phyloP scores from a whole-genome alignment of 495 filamentous ascomycete genomes.

The Antarctomyces pellizariae region DNA sequence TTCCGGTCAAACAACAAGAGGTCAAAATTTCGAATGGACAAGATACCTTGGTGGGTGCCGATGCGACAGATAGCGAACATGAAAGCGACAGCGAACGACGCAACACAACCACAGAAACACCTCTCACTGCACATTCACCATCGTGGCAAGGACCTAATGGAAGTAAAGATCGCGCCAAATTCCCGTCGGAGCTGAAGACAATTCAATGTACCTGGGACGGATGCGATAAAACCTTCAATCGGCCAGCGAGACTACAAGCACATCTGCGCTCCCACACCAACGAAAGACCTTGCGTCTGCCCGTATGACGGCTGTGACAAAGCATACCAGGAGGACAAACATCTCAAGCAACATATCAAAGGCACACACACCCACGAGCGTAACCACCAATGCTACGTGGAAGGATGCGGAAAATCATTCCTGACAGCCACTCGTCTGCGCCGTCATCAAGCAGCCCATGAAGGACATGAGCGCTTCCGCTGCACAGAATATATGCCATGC shows the following conservation, averaged over 20 bases:
- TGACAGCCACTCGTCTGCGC: slow-evolving; percentile 46
- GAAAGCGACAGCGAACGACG: not conserved
- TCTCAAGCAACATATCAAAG: slow-evolving; percentile 60
- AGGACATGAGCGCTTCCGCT: slow-evolving; percentile 42
- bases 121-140: slow-evolving; percentile 28
- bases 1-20: too few species aligned
- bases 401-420: slow-evolving; percentile 59
- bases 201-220: slow-evolving; percentile 42
- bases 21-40: too few species aligned
- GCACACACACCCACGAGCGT: slow-evolving; percentile 48
- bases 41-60: too few species aligned
- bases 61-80: too few species aligned
- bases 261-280: slow-evolving; percentile 63
- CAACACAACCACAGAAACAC: slow-evolving; percentile 22
- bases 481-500: slow-evolving; percentile 52
- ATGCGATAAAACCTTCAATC: slow-evolving; percentile 69
- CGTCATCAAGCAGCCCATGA: slow-evolving; percentile 46
- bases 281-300: slow-evolving; percentile 50
- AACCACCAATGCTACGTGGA: slow-evolving; percentile 44
- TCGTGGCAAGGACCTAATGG: too few species aligned
- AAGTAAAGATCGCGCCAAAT: too few species aligned
- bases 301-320: slow-evolving; percentile 47
- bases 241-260: slow-evolving; percentile 53
- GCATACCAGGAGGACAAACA: slow-evolving; percentile 62
- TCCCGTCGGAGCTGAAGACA: slow-evolving; percentile 50